Conservation (phyloP, 768 basidiomycete genomes). For the Boletus rubescentipes region DNA sequence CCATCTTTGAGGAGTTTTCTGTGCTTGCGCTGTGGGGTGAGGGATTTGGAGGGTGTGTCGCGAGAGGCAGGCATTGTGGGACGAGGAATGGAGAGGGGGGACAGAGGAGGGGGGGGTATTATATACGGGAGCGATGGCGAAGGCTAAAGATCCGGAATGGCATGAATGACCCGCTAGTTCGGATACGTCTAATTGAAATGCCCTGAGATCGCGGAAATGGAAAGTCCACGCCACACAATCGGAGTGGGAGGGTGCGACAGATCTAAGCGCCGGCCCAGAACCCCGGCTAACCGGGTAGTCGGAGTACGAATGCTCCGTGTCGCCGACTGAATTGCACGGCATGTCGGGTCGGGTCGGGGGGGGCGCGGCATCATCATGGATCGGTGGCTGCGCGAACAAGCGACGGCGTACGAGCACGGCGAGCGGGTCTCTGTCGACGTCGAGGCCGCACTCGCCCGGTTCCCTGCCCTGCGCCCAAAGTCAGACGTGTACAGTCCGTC, state of each 20-base stretch:
- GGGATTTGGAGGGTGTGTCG: constrained; percentile 20
- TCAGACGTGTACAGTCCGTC: constrained; percentile 74
- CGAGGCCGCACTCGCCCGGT: constrained; percentile 54
- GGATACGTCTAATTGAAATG: constrained; percentile 33
- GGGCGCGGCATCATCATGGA: constrained; percentile 19
- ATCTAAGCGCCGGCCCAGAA: constrained; percentile 31
- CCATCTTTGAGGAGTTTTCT: constrained; percentile 85
- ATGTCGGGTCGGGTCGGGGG: neutral
- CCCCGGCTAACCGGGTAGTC: neutral
- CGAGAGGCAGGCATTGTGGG: constrained; percentile 27
- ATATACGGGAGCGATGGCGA: constrained; percentile 32
- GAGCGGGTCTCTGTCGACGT: constrained; percentile 66
- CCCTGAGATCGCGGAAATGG: constrained; percentile 44
- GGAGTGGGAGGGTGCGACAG: constrained; percentile 39
- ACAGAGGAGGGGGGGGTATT: constrained; percentile 20
- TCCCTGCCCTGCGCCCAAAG: constrained; percentile 66
- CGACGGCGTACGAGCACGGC: constrained; percentile 51
- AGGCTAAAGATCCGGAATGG: constrained; percentile 50
- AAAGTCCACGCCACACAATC: constrained; percentile 45
- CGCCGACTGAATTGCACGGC: constrained; percentile 14
- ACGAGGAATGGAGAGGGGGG: constrained; percentile 7
- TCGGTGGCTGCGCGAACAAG: constrained; percentile 67
- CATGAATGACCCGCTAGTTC: constrained; percentile 23
- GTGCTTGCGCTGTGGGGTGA: constrained; percentile 77
- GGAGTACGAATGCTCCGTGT: neutral